Evolutionary conservation across 495 filamentous ascomycete species (phyloP), one percentile per base, ranked within the genome.

Genomic region (Talaromyces thailandensis): DNA sequence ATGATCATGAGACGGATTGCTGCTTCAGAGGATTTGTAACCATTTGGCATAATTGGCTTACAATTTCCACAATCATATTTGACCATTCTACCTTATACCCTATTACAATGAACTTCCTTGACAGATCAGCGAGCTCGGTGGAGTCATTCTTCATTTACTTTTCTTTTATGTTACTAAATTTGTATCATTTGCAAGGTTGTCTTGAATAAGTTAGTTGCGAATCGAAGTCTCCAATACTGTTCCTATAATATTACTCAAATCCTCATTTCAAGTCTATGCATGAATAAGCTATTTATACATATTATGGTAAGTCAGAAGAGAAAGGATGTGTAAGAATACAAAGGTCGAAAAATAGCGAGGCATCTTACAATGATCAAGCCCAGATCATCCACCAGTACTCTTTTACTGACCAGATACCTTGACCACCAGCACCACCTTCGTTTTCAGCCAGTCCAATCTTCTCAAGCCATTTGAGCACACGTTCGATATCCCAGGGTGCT

Each of bases 331-430:
- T 29, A 56, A 18, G 6, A 58, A 32, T 31, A 18, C 56, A 58
- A n/a, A 58, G 28, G 14, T 45, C 40, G 40, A 48, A 21, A 48
- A 48, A 18, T 21, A 48, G 1, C 2, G 8, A 9, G n/a, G 43
- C 43, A 21, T 8, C 6, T 3, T 12, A 21, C 53, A n/a, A 32
- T 28, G 35, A 55, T 59, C 16, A 50, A 12, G 5, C 28, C 59
- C 21, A 28, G 60, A 72, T 66, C 77, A 80, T 72, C 86, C 88
- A 92, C 88, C 89, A 92, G 84, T 87, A 91, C 69, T 89, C 86
- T 50, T 69, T 71, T 12, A 81, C 76, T 6, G 67, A 76, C 72
- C 83, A 85, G 4, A 75, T 68, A 3, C 72, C 58, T 6, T 73
- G 70, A 21, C 69, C 63, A 55, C 69, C 72, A 61, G 62, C 65